Evolutionary conservation across 352 stramenopile genomes (phyloP), one percentile per base, ranked within the genome.

Genomic region (Pythium rhizo-oryzae): DNA sequence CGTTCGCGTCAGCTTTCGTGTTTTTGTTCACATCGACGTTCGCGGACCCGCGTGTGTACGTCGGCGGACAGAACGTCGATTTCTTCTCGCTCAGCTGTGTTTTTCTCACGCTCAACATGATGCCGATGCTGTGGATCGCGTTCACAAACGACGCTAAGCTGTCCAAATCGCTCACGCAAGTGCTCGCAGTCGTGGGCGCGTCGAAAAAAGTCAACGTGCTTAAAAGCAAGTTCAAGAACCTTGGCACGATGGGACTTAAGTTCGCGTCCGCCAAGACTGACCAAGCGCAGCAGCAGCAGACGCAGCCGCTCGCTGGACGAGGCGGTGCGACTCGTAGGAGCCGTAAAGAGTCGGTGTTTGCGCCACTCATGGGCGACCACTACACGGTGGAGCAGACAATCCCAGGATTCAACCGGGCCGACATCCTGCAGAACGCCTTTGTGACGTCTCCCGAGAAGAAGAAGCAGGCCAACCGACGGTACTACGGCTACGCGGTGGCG

Each of bases 71-170:
- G 51, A 63, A 84, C 23, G 61, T 96, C 46, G 85, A 94, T n/a
- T 93, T 93, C 37, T 93, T 94, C 65, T 80, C 85, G 24, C 68
- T 96, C 46, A 93, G 82, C 19, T 71, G 76, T 33, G 89, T 95
- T 39, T 94, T 91, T 49, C 71, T 95, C 13, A 93, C 89, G 25
- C 78, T 95, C 53, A 94, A 95, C 67, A 93, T 96, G 87, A 87
- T 95, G 76, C 87, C 89, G 9, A 89, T 97, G 71, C 84, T 97
- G 23, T 96, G 87, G 82, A 83, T 97, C 43, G 87, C 86, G 8
- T 97, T 97, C 70, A 92, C 87, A 0, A 97, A 97, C 65, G 90
- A 97, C 67, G 76, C 79, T 7, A 92, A 96, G 74, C 68, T 96
- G 16, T 85, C 81, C 21, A 96, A 94, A 62, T 94, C 86, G 25